A percentile compares a stretch with the other conserved stretches of the same genome.
phyloP scores from a whole-genome alignment of 345 rosid species.

The Jatropha curcas region DNA sequence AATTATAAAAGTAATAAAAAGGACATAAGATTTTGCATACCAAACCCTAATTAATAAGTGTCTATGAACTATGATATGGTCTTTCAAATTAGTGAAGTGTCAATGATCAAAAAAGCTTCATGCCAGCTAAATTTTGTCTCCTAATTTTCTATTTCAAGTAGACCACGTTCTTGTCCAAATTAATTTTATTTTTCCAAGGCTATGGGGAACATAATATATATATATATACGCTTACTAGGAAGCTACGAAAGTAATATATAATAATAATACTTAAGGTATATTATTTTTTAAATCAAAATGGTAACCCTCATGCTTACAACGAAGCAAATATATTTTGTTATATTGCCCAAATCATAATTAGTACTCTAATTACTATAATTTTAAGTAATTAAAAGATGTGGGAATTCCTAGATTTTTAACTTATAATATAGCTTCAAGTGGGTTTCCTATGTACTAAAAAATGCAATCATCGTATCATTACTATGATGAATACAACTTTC shows the following conservation, averaged over 20 bases:
- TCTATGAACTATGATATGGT: neutral
- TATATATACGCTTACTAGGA: conserved; percentile 5
- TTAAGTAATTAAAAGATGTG: conserved; percentile 2
- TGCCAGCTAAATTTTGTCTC: conserved; percentile 20
- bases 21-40: conserved; percentile 1
- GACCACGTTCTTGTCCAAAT: conserved; percentile 38
- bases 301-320: conserved; percentile 9
- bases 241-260: conserved; percentile 1
- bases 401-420: conserved; percentile 22
- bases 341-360: conserved; percentile 8
- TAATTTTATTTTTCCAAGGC: conserved; percentile 18
- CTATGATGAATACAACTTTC: conserved; percentile 32
- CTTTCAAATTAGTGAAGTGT: neutral
- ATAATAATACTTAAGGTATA: no score
- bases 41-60: neutral
- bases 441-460: conserved; percentile 11
- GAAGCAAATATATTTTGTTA: neutral
- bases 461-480: conserved; percentile 10
- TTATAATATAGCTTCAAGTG: conserved; percentile 12
- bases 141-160: conserved; percentile 21
- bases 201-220: conserved; percentile 3
- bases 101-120: conserved; percentile 12
- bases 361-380: neutral
- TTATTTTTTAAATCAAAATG: neutral
- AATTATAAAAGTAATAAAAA: conserved; percentile 6